Evolutionary conservation across 208 protist species (phyloP), one percentile per base, ranked within the genome.

Genomic region (Trypanosoma cruzi): DNA sequence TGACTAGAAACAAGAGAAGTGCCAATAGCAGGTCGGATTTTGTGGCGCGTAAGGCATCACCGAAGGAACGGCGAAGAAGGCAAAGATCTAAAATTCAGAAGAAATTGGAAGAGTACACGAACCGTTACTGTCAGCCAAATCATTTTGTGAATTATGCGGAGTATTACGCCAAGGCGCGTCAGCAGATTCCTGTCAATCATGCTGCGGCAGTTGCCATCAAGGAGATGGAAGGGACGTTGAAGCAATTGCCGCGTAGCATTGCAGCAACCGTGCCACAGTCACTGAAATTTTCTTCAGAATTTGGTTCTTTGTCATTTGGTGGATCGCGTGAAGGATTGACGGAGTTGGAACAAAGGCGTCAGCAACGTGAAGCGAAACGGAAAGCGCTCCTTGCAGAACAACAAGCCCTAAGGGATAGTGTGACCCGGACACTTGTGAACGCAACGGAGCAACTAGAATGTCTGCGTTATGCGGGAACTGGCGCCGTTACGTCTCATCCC

Each of bases 31-130:
- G n/a, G n/a, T n/a, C n/a, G n/a, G n/a, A n/a, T 16, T 24, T 28
- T 5, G 18, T 53, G 48, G 5, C n/a, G n/a, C 5, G 11, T 5
- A 53, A n/a, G n/a, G n/a, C 13, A 18, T 18, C 7, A 53, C 48
- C 61, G 44, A 49, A 79, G 24, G 40, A 64, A 18, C 67, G 72
- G 16, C 40, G 61, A 22, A 69, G 61, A 61, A 75, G 71, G 36
- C 53, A 69, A 58, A 46, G 24, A 46, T 29, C 34, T 37, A 72
- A 71, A 29, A 58, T 93, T 6, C 73, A 53, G 11, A 68, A 77
- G 20, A 65, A 65, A 11, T 67, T 91, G n/a, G 72, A 76, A 50
- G 82, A 90, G 63, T 89, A 92, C 55, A 79, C 85, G 50, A 67
- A 73, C 31, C 46, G 48, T 14, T 89, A 92, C 65, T 80, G 75